phyloP scores from a whole-genome alignment of 148 eudicot genomes.

The Heliamphora exappendiculata region DNA sequence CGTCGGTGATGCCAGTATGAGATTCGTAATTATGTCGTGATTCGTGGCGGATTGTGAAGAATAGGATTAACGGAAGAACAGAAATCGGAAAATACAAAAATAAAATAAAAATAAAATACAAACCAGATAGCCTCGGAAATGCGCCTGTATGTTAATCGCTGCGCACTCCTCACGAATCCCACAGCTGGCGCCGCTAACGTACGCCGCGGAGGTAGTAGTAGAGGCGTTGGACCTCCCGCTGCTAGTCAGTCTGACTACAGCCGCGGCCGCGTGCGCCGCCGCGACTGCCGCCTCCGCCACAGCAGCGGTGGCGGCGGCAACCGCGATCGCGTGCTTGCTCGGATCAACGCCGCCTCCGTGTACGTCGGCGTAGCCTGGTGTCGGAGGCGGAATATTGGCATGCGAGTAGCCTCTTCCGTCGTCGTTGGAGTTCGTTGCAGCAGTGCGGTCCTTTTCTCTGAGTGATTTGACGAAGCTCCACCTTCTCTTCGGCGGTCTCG shows the following conservation, averaged over 20 bases:
- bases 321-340: constrained; percentile 50
- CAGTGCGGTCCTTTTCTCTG: constrained; percentile 19
- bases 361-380: background rate
- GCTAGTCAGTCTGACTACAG: constrained; percentile 34
- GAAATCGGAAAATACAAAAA: no score
- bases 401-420: background rate
- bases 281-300: constrained; percentile 33
- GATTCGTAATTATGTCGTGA: background rate
- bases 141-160: constrained; percentile 57
- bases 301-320: constrained; percentile 43
- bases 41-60: background rate
- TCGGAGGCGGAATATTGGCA: constrained; percentile 11
- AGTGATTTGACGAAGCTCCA: constrained; percentile 56
- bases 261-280: constrained; percentile 26
- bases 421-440: background rate
- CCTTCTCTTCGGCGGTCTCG: constrained; percentile 27
- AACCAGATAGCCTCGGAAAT: constrained; percentile 79
- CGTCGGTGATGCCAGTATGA: background rate
- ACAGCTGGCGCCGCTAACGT: constrained; percentile 8
- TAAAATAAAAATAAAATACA: constrained; percentile 8
- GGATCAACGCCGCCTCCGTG: constrained; percentile 25
- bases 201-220: constrained; percentile 5
- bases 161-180: constrained; percentile 31
- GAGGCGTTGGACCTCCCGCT: constrained; percentile 11
- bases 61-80: background rate